These are phyloP conservation scores for Saturnispora galanensis DNA, from an alignment of 805 yeast species.

Conservation along the genomic window DNA sequence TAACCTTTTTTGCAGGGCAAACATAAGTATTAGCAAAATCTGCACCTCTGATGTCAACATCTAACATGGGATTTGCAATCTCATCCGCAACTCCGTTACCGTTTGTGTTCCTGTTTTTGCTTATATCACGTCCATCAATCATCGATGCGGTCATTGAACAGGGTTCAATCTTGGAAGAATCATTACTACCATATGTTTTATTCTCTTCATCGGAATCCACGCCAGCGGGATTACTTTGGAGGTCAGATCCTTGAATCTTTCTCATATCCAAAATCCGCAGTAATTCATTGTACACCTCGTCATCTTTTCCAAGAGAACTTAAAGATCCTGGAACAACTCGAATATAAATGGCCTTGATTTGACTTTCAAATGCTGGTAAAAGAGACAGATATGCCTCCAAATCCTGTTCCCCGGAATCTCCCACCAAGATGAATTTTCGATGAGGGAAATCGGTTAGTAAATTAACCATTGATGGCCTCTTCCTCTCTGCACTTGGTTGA, in stretches of 20 bases:
- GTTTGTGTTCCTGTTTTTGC: too few relatives aligned
- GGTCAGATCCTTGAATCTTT: background rate
- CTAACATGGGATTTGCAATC: background rate
- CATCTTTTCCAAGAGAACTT: slow-evolving; percentile 40
- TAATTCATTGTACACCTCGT: slow-evolving; percentile 17
- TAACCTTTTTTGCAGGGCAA: slow-evolving; percentile 7
- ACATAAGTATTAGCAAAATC: slow-evolving; percentile 7
- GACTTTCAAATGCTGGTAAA: slow-evolving; percentile 51
- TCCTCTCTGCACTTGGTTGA: slow-evolving; percentile 81
- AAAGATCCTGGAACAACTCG: slow-evolving; percentile 65
- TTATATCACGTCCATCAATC: too few relatives aligned
- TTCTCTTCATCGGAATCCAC: slow-evolving; percentile 1
- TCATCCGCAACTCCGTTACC: too few relatives aligned
- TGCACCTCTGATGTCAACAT: background rate
- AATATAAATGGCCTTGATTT: slow-evolving; percentile 66
- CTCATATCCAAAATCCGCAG: slow-evolving; percentile 14
- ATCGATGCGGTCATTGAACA: too few relatives aligned
- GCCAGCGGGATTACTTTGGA: slow-evolving; percentile 10
- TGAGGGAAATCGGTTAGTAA: slow-evolving; percentile 65
- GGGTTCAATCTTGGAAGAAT: too few relatives aligned
- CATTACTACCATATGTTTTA: background rate
- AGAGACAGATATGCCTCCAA: slow-evolving; percentile 79
- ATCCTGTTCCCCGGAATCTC: slow-evolving; percentile 95
- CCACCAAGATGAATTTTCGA: slow-evolving; percentile 73
- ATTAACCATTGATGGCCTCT: slow-evolving; percentile 51